Base-by-base conservation (phyloP, 495 filamentous ascomycete genomes). In the Annulohypoxylon stygium region DNA sequence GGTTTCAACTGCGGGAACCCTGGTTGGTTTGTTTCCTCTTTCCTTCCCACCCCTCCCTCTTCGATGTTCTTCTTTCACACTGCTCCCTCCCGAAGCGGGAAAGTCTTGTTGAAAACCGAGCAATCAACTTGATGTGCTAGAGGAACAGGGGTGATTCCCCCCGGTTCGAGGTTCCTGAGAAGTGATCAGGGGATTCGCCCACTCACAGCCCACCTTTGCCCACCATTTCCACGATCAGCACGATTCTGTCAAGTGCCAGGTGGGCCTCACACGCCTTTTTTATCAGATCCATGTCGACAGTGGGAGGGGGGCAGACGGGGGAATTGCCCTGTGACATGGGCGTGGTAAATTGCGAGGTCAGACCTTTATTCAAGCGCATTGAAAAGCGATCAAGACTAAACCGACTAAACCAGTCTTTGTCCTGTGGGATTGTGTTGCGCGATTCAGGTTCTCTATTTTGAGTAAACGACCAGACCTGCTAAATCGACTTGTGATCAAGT, bases 1-100 rank as follows among this genome's bases (percentile, higher is more conserved):
- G 23, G 74, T 76, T 76, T 76, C 74, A 76, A 70, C 65, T 73
- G 68, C 57, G 36, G 25, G 51, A 62, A 61, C 47, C 70, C 75
- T 76, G 64, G 70, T 65, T 70, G 23, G 76, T 61, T 71, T 65
- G 60, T 69, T 68, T 75, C 67, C 55, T 58, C n/a, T 58, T 63
- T 69, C 48, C 34, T 18, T 55, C 26, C 39, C 55, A 50, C 18
- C 26, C 5, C 5, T 25, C 25, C 14, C 30, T 30, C 14, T 54
- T n/a, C 30, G 30, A 30, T 30, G 30, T 30, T 30, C 14, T 54
- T 30, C 14, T 54, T n/a, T 65, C 26, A 60, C 55, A 55, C 43
- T 37, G 3, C 50, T 45, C 58, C 41, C 60, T 59, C 65, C 66
- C 50, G 16, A 74, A 70, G 36, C 6, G 63, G 63, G 16, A 51